These are phyloP conservation scores for Chaetomium sp. DNA, from an alignment of 2,329 filamentous ascomycete species.

Conservation along the genomic window DNA sequence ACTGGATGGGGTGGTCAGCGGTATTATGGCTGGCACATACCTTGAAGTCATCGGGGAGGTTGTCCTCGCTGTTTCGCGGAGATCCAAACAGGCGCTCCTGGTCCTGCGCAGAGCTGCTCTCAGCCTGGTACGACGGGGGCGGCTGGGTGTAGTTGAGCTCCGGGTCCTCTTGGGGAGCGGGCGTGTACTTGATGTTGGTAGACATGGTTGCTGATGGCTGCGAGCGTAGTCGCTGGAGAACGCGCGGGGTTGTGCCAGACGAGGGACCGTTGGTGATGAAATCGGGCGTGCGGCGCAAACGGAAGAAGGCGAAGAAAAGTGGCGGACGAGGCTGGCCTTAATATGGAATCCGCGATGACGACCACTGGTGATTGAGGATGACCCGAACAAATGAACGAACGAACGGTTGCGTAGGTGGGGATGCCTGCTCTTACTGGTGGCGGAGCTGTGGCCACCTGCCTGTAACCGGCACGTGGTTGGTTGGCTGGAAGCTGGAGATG, in stretches of 20 bases:
- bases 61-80: constrained; percentile 81
- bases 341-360: constrained; percentile 19
- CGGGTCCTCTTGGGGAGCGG: constrained; percentile 83
- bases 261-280: neutral
- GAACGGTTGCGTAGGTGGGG: constrained; percentile 19
- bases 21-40: constrained; percentile 44
- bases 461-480: constrained; percentile 23
- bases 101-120: constrained; percentile 58
- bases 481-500: neutral
- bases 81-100: constrained; percentile 61
- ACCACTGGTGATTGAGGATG: constrained; percentile 19
- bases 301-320: neutral
- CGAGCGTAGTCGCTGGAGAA: neutral
- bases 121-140: constrained; percentile 76
- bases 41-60: constrained; percentile 97
- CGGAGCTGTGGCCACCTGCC: constrained; percentile 20
- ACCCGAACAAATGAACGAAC: constrained; percentile 6
- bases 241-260: neutral
- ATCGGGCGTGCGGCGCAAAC: neutral
- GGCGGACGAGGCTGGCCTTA: constrained; percentile 10
- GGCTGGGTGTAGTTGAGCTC: constrained; percentile 74
- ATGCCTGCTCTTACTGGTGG: constrained; percentile 17
- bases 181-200: constrained; percentile 76
- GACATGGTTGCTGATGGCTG: constrained; percentile 34
- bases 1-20: neutral